Base-by-base conservation (phyloP, 169 alveolate species). In the Perkinsus chesapeaki region DNA sequence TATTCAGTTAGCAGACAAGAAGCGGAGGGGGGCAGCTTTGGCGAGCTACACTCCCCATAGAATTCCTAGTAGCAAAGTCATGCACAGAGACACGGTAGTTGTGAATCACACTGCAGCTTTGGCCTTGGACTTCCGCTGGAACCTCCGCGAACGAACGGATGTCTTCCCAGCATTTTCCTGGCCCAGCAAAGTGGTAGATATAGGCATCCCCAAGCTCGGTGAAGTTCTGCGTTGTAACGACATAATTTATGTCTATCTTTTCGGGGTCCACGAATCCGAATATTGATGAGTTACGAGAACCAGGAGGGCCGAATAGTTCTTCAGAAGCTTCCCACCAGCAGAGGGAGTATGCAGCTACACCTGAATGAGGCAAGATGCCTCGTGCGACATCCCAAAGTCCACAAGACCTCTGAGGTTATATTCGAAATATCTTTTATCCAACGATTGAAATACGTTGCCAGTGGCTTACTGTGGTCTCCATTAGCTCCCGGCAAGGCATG, bases 151-250 rank as follows among this genome's bases (percentile, higher is more conserved):
- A 38, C 38, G 39, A 37, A 31, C 39, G 92, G 23, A 91, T 91
- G 72, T 91, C 92, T 3, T 91, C 60, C 72, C 39, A 91, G 37
- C 39, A 39, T 60, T 91, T 91, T 23, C 92, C 92, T 60, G 92
- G 92, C 36, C 92, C 92, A 9, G 92, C 92, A 31, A 91, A 91
- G 92, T 91, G 92, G 60, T 43, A 43, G 60, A 43, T 43, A 38
- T 91, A 91, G 7, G 39, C 72, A 37, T 38, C 72, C 37, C 72
- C 92, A 10, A 47, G 43, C 48, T 39, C 72, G 37, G 39, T 36
- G 92, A 91, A 60, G 31, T 47, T n/a, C 31, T 47, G 92, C 92
- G 72, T 38, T 3, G 72, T 47, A 34, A 91, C 48, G 39, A 91
- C 92, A 37, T 91, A 47, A 23, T 91, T 91, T 47, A 91, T 91